phyloP scores from a whole-genome alignment of 306 rosid species.

The Echinosophora koreensis region DNA sequence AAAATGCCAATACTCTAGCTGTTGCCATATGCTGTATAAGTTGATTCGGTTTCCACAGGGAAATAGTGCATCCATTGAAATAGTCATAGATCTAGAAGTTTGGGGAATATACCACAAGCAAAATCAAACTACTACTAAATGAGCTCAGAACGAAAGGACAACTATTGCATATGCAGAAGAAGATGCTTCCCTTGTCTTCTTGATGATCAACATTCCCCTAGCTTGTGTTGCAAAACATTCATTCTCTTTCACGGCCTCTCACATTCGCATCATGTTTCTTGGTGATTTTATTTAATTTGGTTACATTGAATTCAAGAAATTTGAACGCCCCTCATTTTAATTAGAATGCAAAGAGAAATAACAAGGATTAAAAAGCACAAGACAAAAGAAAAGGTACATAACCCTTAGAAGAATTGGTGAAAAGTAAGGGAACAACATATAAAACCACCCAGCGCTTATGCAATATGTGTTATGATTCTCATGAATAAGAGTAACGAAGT shows the following conservation, averaged over 20 bases:
- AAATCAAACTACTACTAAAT: not conserved
- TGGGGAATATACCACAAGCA: slow-evolving; percentile 1
- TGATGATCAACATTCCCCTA: not conserved
- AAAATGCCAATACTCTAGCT: slow-evolving; percentile 12
- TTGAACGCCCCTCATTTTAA: not conserved
- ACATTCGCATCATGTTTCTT: not conserved
- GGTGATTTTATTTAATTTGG: not conserved
- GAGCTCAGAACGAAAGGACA: slow-evolving; percentile 2
- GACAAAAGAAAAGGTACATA: not conserved
- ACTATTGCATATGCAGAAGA: not conserved
- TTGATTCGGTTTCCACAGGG: not conserved
- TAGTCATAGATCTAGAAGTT: not conserved
- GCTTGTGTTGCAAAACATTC: not conserved
- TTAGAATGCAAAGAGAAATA: slow-evolving; percentile 1
- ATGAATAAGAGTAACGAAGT: slow-evolving; percentile 9
- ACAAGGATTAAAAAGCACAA: slow-evolving; percentile 4
- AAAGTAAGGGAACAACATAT: slow-evolving; percentile 24
- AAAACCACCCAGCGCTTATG: not conserved
- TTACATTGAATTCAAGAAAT: not conserved
- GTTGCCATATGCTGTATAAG: not conserved
- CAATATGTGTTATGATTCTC: not conserved
- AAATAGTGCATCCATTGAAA: not conserved
- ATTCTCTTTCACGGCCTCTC: not conserved
- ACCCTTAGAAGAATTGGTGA: not conserved
- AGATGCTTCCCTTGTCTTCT: slow-evolving; percentile 1